phyloP scores from a whole-genome alignment of 2,329 filamentous ascomycete genomes.

The Blastomyces percursus region DNA sequence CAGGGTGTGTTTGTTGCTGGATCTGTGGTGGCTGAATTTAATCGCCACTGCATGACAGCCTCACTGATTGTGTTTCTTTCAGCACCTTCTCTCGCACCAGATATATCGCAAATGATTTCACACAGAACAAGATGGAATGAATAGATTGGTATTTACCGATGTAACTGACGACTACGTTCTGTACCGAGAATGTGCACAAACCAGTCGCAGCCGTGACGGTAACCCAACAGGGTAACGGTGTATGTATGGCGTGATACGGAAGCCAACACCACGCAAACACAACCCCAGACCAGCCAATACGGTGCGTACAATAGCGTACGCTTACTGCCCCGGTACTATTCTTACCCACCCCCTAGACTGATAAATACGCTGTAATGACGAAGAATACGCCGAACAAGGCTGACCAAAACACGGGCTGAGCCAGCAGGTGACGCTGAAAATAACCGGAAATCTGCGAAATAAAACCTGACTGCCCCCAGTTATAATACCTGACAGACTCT shows the following conservation, averaged over 20 bases:
- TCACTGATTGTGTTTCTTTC: neutral
- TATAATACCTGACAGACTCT: neutral
- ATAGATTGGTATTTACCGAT: neutral
- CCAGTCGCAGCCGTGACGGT: neutral
- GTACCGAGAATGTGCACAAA: neutral
- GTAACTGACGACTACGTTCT: too few relatives aligned
- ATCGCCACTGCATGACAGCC: neutral
- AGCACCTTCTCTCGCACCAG: neutral
- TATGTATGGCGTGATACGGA: neutral
- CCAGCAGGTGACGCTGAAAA: neutral
- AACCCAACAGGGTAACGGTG: neutral
- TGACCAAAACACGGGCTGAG: neutral
- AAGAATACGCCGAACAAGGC: neutral
- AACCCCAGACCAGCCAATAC: neutral
- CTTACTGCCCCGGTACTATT: neutral
- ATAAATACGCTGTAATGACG: slow-evolving; percentile 4
- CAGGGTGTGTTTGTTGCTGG: too few relatives aligned
- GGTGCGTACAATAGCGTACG: neutral
- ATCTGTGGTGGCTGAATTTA: neutral
- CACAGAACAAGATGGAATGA: neutral
- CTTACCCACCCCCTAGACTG: slow-evolving; percentile 1
- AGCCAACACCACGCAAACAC: too few relatives aligned
- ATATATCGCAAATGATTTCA: neutral
- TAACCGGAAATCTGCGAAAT: slow-evolving; percentile 1
- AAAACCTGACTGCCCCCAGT: neutral